These are phyloP conservation scores for Pneumocystis murina DNA, from an alignment of 1,139 yeast species.

Conservation along the genomic window DNA sequence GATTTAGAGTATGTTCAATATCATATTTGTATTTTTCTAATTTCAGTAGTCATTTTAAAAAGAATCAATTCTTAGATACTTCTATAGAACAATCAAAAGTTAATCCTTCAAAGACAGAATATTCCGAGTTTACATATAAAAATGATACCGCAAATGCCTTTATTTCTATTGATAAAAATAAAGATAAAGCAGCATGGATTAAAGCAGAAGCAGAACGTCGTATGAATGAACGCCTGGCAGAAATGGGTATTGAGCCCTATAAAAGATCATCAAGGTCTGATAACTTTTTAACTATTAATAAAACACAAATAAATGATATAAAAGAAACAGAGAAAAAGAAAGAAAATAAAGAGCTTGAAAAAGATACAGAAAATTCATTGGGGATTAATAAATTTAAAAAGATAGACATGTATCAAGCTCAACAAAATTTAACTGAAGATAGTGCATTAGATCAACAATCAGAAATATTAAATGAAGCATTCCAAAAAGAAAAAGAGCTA, in stretches of 20 bases:
- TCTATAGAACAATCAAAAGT: neutral
- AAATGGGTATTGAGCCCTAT: conserved; percentile 51
- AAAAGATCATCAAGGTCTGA: neutral
- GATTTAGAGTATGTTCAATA: neutral
- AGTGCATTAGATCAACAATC: neutral
- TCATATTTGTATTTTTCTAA: neutral
- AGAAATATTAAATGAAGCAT: conserved; percentile 4
- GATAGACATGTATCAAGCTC: conserved; percentile 2
- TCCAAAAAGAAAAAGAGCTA: conserved; percentile 11
- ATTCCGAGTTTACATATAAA: neutral
- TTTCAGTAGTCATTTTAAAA: neutral
- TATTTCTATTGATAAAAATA: conserved; percentile 17
- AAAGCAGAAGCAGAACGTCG: conserved; percentile 83
- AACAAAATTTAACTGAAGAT: conserved; percentile 12
- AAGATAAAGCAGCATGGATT: conserved; percentile 67
- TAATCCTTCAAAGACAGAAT: neutral
- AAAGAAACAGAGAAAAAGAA: neutral
- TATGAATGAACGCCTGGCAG: conserved; percentile 80
- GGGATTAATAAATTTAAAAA: neutral
- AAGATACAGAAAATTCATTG: conserved; percentile 4
- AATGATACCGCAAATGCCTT: neutral
- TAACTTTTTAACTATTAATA: conserved; percentile 12
- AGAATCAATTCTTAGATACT: neutral
- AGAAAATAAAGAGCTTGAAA: conserved; percentile 1
- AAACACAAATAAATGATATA: conserved; percentile 4